A percentile compares a stretch with the other conserved stretches of the same genome.
phyloP scores from a whole-genome alignment of 371 early-diverging fungal genomes.

The Mucor racemosus region DNA sequence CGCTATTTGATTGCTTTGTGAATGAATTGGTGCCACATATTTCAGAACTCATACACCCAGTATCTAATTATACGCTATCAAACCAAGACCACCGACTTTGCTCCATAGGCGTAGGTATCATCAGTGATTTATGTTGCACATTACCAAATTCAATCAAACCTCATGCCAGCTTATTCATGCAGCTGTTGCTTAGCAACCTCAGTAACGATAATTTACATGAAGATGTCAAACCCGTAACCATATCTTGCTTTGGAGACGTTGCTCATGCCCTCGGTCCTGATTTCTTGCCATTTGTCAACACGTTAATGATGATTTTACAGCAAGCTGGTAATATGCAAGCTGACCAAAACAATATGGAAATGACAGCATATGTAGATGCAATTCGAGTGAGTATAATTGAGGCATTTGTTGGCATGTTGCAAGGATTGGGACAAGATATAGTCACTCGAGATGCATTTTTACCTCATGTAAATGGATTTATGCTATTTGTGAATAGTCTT shows the following conservation, averaged over 20 bases:
- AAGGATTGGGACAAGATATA: background rate
- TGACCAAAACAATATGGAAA: background rate
- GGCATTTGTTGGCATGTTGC: background rate
- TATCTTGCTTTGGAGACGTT: background rate
- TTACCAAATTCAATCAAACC: background rate
- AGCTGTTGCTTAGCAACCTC: background rate
- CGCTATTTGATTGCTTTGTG: background rate
- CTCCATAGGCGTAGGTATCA: background rate
- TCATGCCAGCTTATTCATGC: background rate
- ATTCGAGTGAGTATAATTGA: background rate
- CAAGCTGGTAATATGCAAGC: conserved; percentile 3
- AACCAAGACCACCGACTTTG: background rate
- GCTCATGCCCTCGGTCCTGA: background rate
- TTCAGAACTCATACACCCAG: background rate
- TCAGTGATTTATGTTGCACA: background rate
- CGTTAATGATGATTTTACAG: background rate
- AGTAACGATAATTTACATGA: background rate
- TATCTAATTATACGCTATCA: background rate
- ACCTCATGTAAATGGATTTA: background rate
- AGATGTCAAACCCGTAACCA: background rate
- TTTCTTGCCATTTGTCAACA: background rate
- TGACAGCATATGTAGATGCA: background rate
- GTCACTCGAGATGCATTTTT: background rate
- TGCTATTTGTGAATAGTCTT: background rate
- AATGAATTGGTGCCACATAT: background rate